phyloP scores from a whole-genome alignment of 768 basidiomycete species.

The Termitomyces sp. region DNA sequence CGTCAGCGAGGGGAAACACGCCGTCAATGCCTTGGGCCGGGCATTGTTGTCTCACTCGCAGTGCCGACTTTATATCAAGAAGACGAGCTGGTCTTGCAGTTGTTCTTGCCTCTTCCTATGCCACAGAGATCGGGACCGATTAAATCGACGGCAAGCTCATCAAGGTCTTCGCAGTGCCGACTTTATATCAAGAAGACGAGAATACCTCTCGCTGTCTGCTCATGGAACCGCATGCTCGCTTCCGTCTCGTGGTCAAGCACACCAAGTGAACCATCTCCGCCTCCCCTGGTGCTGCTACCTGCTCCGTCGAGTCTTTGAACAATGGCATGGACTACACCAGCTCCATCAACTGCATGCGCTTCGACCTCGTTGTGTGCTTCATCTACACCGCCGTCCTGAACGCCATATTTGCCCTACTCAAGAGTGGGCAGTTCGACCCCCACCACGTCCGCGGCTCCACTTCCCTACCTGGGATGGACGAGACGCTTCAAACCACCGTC shows the following conservation, averaged over 20 bases:
- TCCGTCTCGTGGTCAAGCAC: constrained; percentile 89
- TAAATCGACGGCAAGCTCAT: constrained; percentile 80
- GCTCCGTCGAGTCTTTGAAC: constrained; percentile 91
- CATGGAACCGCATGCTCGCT: constrained; percentile 71
- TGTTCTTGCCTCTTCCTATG: constrained; percentile 53
- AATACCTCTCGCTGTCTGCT: constrained; percentile 62
- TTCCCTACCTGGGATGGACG: constrained; percentile 74
- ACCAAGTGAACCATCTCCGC: constrained; percentile 93
- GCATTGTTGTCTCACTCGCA: too few relatives aligned
- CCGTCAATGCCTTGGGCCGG: too few relatives aligned
- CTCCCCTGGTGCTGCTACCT: constrained; percentile 81
- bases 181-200: constrained; percentile 97
- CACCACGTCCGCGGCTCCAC: constrained; percentile 75
- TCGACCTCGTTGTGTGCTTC: constrained; percentile 60
- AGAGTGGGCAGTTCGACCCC: constrained; percentile 51
- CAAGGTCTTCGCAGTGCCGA: constrained; percentile 92
- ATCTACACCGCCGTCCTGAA: constrained; percentile 58
- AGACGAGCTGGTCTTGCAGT: constrained; percentile 72
- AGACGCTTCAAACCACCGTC: too few relatives aligned
- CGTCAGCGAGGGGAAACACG: too few relatives aligned
- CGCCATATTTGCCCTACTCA: constrained; percentile 53
- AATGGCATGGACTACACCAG: constrained; percentile 87
- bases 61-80: too few relatives aligned
- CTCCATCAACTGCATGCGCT: constrained; percentile 52
- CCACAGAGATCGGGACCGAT: constrained; percentile 56